Base-by-base conservation (phyloP, 2,329 filamentous ascomycete genomes). In the Cladosporium sp. region DNA sequence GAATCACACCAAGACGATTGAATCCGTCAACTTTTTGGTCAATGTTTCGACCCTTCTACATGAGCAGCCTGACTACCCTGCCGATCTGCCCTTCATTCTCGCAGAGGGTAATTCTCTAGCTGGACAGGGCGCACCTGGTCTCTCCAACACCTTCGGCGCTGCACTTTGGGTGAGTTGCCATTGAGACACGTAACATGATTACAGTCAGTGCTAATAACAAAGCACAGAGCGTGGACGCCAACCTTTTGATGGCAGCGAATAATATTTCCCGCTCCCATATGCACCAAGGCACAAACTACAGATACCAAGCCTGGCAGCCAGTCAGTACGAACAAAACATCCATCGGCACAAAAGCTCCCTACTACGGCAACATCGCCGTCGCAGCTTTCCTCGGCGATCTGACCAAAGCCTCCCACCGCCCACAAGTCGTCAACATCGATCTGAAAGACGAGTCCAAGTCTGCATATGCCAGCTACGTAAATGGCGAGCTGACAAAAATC, bases 41-140 rank as follows among this genome's bases (percentile, higher is more conserved):
- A 47, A 47, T 47, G 41, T 47, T 4, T 47, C 41, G 41, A 47
- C 41, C 2, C 41, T 47, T 21, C 24, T 52, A 4, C 41, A 47
- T 47, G 10, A 67, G 73, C 0, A 71, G 71, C 2, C 52, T 70
- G 41, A 47, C 7, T 47, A 47, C n/a, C 79, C 73, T 36, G 70
- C 74, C 28, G 55, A 68, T 26, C 68, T 84, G 3, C 84, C 85
- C 0, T 85, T 85, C 68, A 85, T 88, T 68, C 78, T 88, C 1
- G 86, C 86, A 67, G 86, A 90, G 77, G 82, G 83, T 59, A 90
- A 90, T 76, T 87, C 84, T 8, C 81, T 90, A 11, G 88, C 85
- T 76, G 85, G 86, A 74, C 80, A 89, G n/a, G 41, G 87, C 64
- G 81, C 81, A 6, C 85, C 87, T 0, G 87, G 87, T 0, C 78